Evolutionary conservation across 2,329 filamentous ascomycete species (phyloP).

Genomic region (Cladobotryum protrusum): DNA sequence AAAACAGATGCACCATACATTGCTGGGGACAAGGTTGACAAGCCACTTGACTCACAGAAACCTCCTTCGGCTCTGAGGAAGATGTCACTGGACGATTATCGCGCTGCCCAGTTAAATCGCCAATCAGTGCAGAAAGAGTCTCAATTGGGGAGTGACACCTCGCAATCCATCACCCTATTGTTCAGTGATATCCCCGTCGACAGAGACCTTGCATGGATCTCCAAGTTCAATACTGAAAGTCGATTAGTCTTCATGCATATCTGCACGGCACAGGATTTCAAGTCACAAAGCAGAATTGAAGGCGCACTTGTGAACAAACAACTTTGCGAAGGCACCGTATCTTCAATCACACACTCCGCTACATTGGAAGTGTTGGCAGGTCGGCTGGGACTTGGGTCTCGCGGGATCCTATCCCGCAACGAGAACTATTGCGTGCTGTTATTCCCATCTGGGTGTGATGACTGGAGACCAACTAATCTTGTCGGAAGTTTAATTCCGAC

Average conservation of each 20-base stretch:
- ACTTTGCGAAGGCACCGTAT: conserved; percentile 19
- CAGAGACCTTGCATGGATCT: conserved; percentile 19
- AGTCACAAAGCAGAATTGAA: conserved; percentile 7
- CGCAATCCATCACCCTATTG: conserved; percentile 5
- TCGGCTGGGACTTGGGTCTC: conserved; percentile 28
- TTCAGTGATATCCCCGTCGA: conserved; percentile 15
- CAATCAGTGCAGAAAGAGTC: conserved; percentile 9
- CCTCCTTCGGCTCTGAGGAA: conserved; percentile 6
- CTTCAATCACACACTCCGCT: conserved; percentile 6
- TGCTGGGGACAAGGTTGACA: neutral
- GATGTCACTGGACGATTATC: neutral
- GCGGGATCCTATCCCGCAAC: conserved; percentile 30
- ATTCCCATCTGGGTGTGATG: conserved; percentile 30
- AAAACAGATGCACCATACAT: too few relatives aligned
- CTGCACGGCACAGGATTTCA: conserved; percentile 29
- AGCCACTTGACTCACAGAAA: neutral
- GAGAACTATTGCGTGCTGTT: conserved; percentile 33
- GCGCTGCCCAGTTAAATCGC: neutral
- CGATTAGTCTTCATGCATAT: conserved; percentile 28
- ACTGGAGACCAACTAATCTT: conserved; percentile 25
- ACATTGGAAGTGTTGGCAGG: conserved; percentile 25
- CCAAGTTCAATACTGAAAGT: conserved; percentile 19
- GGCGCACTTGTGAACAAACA: conserved; percentile 10
- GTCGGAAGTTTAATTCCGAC: conserved; percentile 4
- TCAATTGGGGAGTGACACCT: conserved; percentile 10